Conservation (phyloP, 2,329 filamentous ascomycete genomes). For the Teratosphaeria destructans region DNA sequence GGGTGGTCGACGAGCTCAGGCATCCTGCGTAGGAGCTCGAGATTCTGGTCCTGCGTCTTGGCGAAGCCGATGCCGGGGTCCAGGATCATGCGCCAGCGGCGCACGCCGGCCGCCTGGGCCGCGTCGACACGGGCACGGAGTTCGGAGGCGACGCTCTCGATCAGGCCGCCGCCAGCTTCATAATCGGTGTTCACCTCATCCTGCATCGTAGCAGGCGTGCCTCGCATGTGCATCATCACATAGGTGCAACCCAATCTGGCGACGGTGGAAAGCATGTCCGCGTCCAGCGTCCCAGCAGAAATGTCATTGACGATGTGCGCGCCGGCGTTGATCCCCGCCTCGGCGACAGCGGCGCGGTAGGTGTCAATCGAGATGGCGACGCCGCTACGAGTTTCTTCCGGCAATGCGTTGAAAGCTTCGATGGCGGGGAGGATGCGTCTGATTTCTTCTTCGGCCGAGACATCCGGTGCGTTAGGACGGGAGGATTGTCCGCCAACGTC, state of each 20-base stretch:
- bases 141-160: constrained; percentile 56
- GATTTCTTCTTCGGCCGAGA: constrained; percentile 64
- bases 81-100: constrained; percentile 87
- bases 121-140: constrained; percentile 59
- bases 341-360: constrained; percentile 75
- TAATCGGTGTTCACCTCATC: constrained; percentile 48
- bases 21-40: constrained; percentile 64
- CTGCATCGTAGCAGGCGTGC: constrained; percentile 73
- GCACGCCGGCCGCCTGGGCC: constrained; percentile 72
- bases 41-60: constrained; percentile 70
- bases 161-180: constrained; percentile 46
- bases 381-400: constrained; percentile 42
- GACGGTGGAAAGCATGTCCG: constrained; percentile 70
- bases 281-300: constrained; percentile 69
- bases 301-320: constrained; percentile 95
- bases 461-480: constrained; percentile 60
- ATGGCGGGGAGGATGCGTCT: constrained; percentile 72
- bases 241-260: constrained; percentile 70
- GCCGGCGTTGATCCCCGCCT: constrained; percentile 63
- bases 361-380: constrained; percentile 85
- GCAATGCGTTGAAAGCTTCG: constrained; percentile 55
- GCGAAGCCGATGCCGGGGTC: constrained; percentile 94
- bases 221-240: constrained; percentile 87
- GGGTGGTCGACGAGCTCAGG: constrained; percentile 55
- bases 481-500: constrained; percentile 93